phyloP scores from a whole-genome alignment of 305 asterid species.

The Rubia occidens region DNA sequence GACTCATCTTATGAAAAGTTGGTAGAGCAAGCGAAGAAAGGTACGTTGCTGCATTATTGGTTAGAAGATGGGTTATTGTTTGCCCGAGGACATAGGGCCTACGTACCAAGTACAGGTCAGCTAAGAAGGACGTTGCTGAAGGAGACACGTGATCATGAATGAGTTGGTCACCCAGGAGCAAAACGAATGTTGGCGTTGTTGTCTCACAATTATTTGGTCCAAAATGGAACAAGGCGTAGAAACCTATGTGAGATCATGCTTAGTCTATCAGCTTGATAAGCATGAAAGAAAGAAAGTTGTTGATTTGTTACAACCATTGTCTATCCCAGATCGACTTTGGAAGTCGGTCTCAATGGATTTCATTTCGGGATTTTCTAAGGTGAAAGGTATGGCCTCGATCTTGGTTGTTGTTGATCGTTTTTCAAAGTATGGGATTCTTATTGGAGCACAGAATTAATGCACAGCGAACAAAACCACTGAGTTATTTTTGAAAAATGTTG shows the following conservation, averaged over 20 bases:
- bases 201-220: background rate
- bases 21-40: background rate
- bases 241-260: no score
- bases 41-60: background rate
- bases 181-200: background rate
- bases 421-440: background rate
- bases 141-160: background rate
- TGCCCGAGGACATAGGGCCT: background rate
- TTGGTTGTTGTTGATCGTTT: background rate
- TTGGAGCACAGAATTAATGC: background rate
- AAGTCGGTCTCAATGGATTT: slow-evolving; percentile 7
- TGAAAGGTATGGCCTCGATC: background rate
- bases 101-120: background rate
- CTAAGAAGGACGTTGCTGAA: background rate
- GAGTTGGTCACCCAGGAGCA: background rate
- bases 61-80: background rate
- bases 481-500: background rate
- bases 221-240: background rate
- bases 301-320: background rate
- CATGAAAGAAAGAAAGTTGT: background rate
- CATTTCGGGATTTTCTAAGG: background rate
- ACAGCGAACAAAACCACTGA: background rate
- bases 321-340: background rate
- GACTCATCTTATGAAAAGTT: no score
- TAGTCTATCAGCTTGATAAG: no score